Evolutionary conservation across 1,284 basidiomycete genomes (phyloP), one percentile per base, ranked within the genome.

Genomic region (Malassezia brasiliensis): DNA sequence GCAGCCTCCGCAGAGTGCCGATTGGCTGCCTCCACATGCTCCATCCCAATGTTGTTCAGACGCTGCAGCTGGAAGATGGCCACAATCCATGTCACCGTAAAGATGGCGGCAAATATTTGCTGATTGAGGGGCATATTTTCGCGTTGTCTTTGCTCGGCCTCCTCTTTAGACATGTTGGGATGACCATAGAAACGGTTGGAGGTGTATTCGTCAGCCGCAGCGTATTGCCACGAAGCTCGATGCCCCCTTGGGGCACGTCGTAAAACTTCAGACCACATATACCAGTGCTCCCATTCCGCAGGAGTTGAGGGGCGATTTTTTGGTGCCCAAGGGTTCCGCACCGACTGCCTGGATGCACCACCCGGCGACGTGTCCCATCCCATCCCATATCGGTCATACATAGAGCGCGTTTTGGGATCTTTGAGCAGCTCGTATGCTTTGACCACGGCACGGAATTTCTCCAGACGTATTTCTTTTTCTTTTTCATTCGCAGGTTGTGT

Each of bases 251-350:
- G 32, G 14, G 46, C 15, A 1, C 53, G 47, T 1, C 55, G 55
- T 5, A 57, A 37, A 9, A 52, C 32, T 32, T 57, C 55, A 8
- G 50, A 46, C 55, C 55, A 57, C 44, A 52, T 52, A 25, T 57
- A 22, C 54, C 54, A 56, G 10, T 49, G 40, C 10, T 57, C 50
- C 50, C 50, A 57, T 15, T 57, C 50, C 2, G 45, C 38, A 2
- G 30, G 41, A 5, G 45, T 47, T 0, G 37, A 14, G 5, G 54
- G 54, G 2, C 54, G 36, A 19, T 42, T 42, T 22, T 17, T 11
- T 2, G 15, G 40, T 15, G 40, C 40, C 40, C 40, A 42, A 20
- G 40, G 40, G 30, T 42, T 42, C 10, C 14, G 1, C 6, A 11
- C 14, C 1, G 14, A 30, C 20, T 19, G 14, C 6, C 19, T 19